These are phyloP conservation scores for Hippophae tibetana DNA, from an alignment of 306 rosid species.

Conservation along the genomic window DNA sequence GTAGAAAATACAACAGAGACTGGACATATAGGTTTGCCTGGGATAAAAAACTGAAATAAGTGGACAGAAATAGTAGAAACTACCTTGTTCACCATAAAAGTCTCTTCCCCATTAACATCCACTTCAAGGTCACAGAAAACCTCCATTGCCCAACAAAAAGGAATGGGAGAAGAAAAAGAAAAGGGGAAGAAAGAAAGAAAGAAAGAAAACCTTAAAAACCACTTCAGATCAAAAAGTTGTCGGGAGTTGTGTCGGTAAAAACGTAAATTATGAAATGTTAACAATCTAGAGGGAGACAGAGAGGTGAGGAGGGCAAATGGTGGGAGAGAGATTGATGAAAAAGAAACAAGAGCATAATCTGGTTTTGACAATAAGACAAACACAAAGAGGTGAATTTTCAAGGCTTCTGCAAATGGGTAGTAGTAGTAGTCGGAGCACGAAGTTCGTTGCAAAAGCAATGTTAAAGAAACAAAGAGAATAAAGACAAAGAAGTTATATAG, in stretches of 20 bases:
- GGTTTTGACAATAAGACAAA: slow-evolving; percentile 49
- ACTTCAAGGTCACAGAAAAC: slow-evolving; percentile 72
- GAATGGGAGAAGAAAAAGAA: background rate
- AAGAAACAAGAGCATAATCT: slow-evolving; percentile 40
- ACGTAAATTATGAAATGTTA: background rate
- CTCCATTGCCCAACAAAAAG: slow-evolving; percentile 35
- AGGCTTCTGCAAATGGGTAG: slow-evolving; percentile 24
- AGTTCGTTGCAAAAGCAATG: too few relatives aligned
- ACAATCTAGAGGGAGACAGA: slow-evolving; percentile 22
- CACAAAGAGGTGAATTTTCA: slow-evolving; percentile 23
- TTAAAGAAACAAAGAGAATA: too few relatives aligned
- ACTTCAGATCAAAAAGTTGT: slow-evolving; percentile 23
- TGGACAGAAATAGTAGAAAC: slow-evolving; percentile 4
- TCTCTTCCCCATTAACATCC: slow-evolving; percentile 86
- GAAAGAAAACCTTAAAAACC: slow-evolving; percentile 10
- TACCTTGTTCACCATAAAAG: slow-evolving; percentile 81
- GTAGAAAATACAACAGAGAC: slow-evolving; percentile 2
- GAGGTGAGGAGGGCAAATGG: slow-evolving; percentile 18
- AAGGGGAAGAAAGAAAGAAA: background rate
- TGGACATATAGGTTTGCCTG: background rate
- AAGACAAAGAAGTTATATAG: too few relatives aligned
- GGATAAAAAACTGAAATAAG: background rate
- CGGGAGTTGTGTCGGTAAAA: slow-evolving; percentile 10
- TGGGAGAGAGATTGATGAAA: slow-evolving; percentile 13
- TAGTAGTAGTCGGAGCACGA: slow-evolving; percentile 25